Conservation (phyloP, 2,329 filamentous ascomycete genomes). For the Gnomoniopsis sp. region DNA sequence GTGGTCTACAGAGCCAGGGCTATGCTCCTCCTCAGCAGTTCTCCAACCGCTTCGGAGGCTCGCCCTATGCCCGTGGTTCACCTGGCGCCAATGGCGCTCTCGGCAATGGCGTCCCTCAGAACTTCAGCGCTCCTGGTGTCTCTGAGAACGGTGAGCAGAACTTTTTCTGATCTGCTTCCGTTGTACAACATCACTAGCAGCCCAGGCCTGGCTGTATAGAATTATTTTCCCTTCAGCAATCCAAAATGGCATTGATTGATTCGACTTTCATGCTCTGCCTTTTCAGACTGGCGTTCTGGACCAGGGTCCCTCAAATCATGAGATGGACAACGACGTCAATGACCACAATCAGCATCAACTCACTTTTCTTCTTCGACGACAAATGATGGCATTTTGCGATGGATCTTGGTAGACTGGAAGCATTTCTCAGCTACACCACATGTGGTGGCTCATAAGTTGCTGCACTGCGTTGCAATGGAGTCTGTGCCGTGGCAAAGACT, state of each 20-base stretch:
- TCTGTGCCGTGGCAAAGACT: conserved; percentile 1
- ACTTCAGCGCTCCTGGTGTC: too few relatives aligned
- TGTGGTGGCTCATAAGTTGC: conserved; percentile 1
- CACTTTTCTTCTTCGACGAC: conserved; percentile 6
- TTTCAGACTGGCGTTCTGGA: conserved; percentile 10
- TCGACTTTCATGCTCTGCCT: conserved; percentile 1
- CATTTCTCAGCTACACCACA: neutral
- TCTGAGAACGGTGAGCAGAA: conserved; percentile 20
- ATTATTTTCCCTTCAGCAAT: conserved; percentile 13
- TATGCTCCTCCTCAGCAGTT: conserved; percentile 19
- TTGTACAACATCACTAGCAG: conserved; percentile 20
- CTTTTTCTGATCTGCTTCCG: conserved; percentile 23
- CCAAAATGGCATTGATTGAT: conserved; percentile 8
- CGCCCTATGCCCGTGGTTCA: conserved; percentile 8
- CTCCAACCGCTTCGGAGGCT: conserved; percentile 7
- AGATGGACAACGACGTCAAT: conserved; percentile 18
- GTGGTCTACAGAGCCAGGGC: conserved; percentile 17
- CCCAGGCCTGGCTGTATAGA: conserved; percentile 16
- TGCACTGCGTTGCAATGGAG: conserved; percentile 9
- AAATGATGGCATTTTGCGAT: conserved; percentile 3
- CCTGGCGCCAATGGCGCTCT: conserved; percentile 5
- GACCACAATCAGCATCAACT: conserved; percentile 13
- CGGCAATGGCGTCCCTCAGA: conserved; percentile 16
- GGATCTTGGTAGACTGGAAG: neutral
- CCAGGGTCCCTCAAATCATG: conserved; percentile 5